These are phyloP conservation scores for Globisporangium irregulare DNA, from an alignment of 352 stramenopile species.

Conservation along the genomic window DNA sequence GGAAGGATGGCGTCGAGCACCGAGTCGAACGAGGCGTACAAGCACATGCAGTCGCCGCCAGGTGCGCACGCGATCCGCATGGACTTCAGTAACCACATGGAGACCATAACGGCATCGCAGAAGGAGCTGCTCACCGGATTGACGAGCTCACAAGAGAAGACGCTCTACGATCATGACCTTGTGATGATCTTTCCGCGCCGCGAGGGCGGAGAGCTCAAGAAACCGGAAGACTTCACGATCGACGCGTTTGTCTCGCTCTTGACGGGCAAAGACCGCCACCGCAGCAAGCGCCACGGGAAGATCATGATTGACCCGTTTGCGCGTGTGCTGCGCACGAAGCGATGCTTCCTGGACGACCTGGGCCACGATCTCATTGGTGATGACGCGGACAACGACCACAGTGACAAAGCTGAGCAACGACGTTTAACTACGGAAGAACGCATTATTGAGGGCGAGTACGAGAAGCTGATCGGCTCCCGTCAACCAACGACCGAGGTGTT, in stretches of 20 bases:
- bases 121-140: constrained; percentile 21
- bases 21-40: constrained; percentile 27
- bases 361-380: constrained; percentile 39
- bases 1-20: constrained; percentile 8
- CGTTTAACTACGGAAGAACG: constrained; percentile 35
- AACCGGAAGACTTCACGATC: constrained; percentile 61
- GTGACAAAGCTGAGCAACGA: constrained; percentile 39
- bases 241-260: constrained; percentile 64
- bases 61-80: constrained; percentile 33
- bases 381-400: constrained; percentile 48
- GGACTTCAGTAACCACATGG: constrained; percentile 42
- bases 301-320: constrained; percentile 74
- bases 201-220: constrained; percentile 61
- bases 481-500: constrained; percentile 45
- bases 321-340: constrained; percentile 58
- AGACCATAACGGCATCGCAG: constrained; percentile 25
- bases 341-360: constrained; percentile 71
- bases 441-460: constrained; percentile 61
- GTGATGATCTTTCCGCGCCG: constrained; percentile 80
- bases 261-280: constrained; percentile 59
- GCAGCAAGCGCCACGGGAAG: constrained; percentile 25
- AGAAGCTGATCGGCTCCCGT: constrained; percentile 37
- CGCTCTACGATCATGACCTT: constrained; percentile 72
- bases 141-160: constrained; percentile 33
- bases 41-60: constrained; percentile 34